Evolutionary conservation across 1,284 basidiomycete genomes (phyloP).

Genomic region (Cystobasidiaceae sp.): DNA sequence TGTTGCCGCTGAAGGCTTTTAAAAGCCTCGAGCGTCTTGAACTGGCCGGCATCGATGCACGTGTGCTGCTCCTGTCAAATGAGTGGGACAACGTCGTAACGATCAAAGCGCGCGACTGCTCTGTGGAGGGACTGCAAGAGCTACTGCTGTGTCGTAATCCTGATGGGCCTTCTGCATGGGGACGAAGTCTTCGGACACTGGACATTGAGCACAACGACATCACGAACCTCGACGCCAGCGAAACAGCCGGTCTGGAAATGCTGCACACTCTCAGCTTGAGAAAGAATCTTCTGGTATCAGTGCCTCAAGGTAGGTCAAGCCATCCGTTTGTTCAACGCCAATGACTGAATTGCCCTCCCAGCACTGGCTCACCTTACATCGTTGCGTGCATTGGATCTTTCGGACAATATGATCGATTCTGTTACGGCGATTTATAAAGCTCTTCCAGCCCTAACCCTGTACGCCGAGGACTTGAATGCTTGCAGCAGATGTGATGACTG

Average conservation of each 20-base stretch:
- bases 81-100: slow-evolving; percentile 63
- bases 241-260: slow-evolving; percentile 56
- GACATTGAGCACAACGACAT: slow-evolving; percentile 29
- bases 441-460: slow-evolving; percentile 14
- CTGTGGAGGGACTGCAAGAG: slow-evolving; percentile 74
- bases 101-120: slow-evolving; percentile 68
- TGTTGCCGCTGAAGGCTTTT: slow-evolving; percentile 74
- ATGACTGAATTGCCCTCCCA: background rate
- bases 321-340: background rate
- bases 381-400: slow-evolving; percentile 78
- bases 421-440: slow-evolving; percentile 78
- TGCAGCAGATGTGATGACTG: background rate
- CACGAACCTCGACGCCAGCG: slow-evolving; percentile 6
- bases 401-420: slow-evolving; percentile 94
- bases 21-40: slow-evolving; percentile 71
- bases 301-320: slow-evolving; percentile 55
- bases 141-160: slow-evolving; percentile 61
- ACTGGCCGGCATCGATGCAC: slow-evolving; percentile 73
- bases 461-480: background rate
- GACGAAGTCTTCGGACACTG: slow-evolving; percentile 10
- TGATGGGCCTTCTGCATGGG: slow-evolving; percentile 58
- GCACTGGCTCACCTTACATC: slow-evolving; percentile 63
- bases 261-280: slow-evolving; percentile 46
- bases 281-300: slow-evolving; percentile 48
- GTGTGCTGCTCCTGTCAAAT: slow-evolving; percentile 79